Evolutionary conservation across 768 basidiomycete species (phyloP), one percentile per base, ranked within the genome.

Genomic region (Podaxis sp.): DNA sequence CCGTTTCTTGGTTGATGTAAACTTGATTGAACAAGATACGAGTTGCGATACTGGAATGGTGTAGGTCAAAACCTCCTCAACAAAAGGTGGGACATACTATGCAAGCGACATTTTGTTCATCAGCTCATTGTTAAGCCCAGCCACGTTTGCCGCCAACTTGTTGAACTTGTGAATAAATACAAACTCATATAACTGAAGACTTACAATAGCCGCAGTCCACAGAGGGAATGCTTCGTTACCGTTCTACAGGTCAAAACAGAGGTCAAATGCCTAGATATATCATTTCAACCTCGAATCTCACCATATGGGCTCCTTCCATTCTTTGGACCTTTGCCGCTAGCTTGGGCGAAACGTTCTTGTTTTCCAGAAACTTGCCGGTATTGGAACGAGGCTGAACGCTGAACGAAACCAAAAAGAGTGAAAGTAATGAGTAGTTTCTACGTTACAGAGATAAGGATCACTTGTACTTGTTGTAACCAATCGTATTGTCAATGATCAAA

Each of bases 251-350:
- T 2, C 9, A 21, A 18, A 44, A 11, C 18, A 37, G n/a, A 13
- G 10, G 4, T 37, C 18, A 36, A 3, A 13, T 21, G 3, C 21
- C 36, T 23, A 54, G 37, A 23, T 38, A 3, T 11, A 23, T 7
- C 9, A 21, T 3, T 2, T 21, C 52, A 40, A 14, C n/a, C 21
- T 21, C 11, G 11, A 21, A 23, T 32, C 50, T 18, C 11, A 60
- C 59, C 63, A 65, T 32, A 51, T 76, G 76, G 2, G 76, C 75
- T 5, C 73, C 77, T 62, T 74, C 72, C 74, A 78, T 72, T 21
- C 75, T 68, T 48, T 69, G 68, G 3, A 72, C 61, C 4, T 66
- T 67, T 23, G 63, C 66, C 1, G 68, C 68, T 3, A 70, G 27
- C 1, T 64, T 61, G 1, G 69, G 62, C 3, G 72, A 62, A 14